Conservation (phyloP, 805 yeast species). For the Zygosaccharomyces siamensis region DNA sequence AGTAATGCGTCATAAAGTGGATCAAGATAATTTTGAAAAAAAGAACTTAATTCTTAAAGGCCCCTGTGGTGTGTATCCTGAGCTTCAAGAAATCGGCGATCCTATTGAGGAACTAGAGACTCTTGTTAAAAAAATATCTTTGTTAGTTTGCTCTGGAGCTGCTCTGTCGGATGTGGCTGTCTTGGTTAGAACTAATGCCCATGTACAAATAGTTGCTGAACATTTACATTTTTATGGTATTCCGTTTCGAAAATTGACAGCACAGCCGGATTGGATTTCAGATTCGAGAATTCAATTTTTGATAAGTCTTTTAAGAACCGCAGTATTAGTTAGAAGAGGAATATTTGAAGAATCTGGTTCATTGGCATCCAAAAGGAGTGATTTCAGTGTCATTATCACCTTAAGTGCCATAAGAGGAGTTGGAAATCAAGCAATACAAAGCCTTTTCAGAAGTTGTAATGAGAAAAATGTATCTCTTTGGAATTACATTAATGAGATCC, state of each 20-base stretch:
- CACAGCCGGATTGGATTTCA: conserved; percentile 49
- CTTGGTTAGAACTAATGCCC: conserved; percentile 48
- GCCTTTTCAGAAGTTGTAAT: conserved; percentile 17
- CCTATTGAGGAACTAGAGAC: conserved; percentile 22
- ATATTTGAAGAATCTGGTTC: not conserved
- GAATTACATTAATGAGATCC: conserved; percentile 19
- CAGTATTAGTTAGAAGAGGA: conserved; percentile 13
- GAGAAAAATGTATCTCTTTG: conserved; percentile 21
- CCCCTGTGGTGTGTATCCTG: conserved; percentile 18
- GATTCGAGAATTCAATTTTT: conserved; percentile 37
- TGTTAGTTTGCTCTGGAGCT: conserved; percentile 24
- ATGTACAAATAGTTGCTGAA: conserved; percentile 39
- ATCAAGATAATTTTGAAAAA: not conserved
- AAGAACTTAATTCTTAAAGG: conserved; percentile 16
- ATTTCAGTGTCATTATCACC: conserved; percentile 27
- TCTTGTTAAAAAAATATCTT: conserved; percentile 21
- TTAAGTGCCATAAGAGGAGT: conserved; percentile 26
- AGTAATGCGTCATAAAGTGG: conserved; percentile 4
- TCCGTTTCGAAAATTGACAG: conserved; percentile 41
- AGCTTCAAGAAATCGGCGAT: conserved; percentile 11
- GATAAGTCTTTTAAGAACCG: conserved; percentile 46
- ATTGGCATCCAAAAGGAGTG: conserved; percentile 17
- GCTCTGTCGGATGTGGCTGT: conserved; percentile 45
- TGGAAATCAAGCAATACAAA: conserved; percentile 23
- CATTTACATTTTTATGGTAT: conserved; percentile 41